Evolutionary conservation across 2,329 filamentous ascomycete genomes (phyloP).

Genomic region (Nothopassalora personata): DNA sequence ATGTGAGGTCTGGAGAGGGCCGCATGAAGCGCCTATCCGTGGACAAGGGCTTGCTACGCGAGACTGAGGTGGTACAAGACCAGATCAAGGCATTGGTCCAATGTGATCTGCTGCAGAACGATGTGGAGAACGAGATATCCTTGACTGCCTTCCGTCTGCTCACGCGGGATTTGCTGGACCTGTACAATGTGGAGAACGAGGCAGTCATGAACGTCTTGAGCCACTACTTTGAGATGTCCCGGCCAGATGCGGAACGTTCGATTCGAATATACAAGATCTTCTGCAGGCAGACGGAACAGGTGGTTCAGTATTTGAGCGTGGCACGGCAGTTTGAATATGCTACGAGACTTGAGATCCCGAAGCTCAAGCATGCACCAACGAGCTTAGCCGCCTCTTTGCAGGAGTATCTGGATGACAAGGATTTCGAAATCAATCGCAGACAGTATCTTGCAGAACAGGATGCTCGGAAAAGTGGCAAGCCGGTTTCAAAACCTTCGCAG

Average conservation of each 20-base stretch:
- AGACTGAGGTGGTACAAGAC: slow-evolving; percentile 84
- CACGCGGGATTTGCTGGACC: slow-evolving; percentile 78
- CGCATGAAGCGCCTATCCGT: slow-evolving; percentile 80
- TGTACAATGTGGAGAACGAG: slow-evolving; percentile 95
- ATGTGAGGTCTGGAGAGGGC: slow-evolving; percentile 75
- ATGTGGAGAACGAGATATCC: slow-evolving; percentile 94
- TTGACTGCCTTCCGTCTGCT: slow-evolving; percentile 88
- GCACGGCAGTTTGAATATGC: slow-evolving; percentile 88
- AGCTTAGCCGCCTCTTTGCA: slow-evolving; percentile 84
- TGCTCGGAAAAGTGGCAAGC: slow-evolving; percentile 52
- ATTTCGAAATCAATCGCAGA: slow-evolving; percentile 87
- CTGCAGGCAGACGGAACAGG: slow-evolving; percentile 83
- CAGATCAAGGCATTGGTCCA: slow-evolving; percentile 81
- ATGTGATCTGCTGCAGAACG: slow-evolving; percentile 83
- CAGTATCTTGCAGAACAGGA: slow-evolving; percentile 89
- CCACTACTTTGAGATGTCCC: slow-evolving; percentile 98
- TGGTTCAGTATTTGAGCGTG: slow-evolving; percentile 82
- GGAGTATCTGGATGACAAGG: slow-evolving; percentile 88
- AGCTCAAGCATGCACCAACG: slow-evolving; percentile 93
- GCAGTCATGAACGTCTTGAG: slow-evolving; percentile 94
- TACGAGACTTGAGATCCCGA: slow-evolving; percentile 88
- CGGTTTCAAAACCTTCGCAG: slow-evolving; percentile 31
- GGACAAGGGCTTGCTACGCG: slow-evolving; percentile 84
- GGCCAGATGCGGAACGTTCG: slow-evolving; percentile 83
- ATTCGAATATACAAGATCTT: slow-evolving; percentile 90